Conservation (phyloP, 2,329 filamentous ascomycete genomes). For the Colletotrichum lentis region DNA sequence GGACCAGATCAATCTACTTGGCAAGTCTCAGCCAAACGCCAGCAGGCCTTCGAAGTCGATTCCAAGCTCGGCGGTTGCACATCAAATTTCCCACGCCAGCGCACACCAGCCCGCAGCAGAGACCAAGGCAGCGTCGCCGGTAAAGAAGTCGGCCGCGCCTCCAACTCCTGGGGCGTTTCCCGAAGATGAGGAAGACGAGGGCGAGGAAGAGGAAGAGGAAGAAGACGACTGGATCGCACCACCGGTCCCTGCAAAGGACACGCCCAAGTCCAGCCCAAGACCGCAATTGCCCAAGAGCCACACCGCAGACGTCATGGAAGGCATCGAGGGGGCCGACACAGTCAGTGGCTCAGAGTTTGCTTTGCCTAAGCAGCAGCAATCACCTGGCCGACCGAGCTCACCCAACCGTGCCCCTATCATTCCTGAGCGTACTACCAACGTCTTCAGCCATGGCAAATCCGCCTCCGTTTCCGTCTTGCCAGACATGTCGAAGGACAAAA, state of each 20-base stretch:
- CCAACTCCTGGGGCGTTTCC: slow-evolving; percentile 68
- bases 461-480: slow-evolving; percentile 67
- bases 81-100: slow-evolving; percentile 43
- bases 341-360: slow-evolving; percentile 58
- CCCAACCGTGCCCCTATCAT: slow-evolving; percentile 47
- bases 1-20: slow-evolving; percentile 84
- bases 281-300: slow-evolving; percentile 67
- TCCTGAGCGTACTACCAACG: slow-evolving; percentile 45
- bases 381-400: slow-evolving; percentile 46
- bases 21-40: slow-evolving; percentile 62
- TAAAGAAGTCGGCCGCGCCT: slow-evolving; percentile 45
- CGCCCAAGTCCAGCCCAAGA: slow-evolving; percentile 54
- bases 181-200: slow-evolving; percentile 56
- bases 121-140: slow-evolving; percentile 45
- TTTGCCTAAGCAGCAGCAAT: slow-evolving; percentile 53
- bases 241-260: slow-evolving; percentile 46
- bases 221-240: slow-evolving; percentile 70
- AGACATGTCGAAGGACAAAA: slow-evolving; percentile 39
- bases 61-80: slow-evolving; percentile 48
- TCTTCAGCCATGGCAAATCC: slow-evolving; percentile 66
- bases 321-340: slow-evolving; percentile 58
- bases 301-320: slow-evolving; percentile 69
- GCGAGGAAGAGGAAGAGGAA: slow-evolving; percentile 52
- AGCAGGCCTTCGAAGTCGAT: slow-evolving; percentile 59
- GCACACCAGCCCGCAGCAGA: slow-evolving; percentile 45